Evolutionary conservation across 2,329 filamentous ascomycete species (phyloP), one percentile per base, ranked within the genome.

Genomic region (Beauveria sp.): DNA sequence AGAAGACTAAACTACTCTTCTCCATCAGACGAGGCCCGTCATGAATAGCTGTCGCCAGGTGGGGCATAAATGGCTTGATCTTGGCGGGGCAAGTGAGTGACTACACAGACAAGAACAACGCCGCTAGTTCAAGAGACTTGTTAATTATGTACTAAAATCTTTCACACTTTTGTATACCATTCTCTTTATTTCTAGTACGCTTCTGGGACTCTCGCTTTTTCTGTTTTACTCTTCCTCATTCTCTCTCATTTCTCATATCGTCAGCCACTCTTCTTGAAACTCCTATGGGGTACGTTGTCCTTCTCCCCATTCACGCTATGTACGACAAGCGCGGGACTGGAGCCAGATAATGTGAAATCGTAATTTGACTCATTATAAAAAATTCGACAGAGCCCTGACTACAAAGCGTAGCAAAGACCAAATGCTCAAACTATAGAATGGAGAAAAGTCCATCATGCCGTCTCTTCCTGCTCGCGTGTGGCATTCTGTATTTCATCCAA

Each of bases 401-500:
- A 46, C 40, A 46, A 46, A 60, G n/a, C 7, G 40, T 14, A 38
- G 49, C 42, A n/a, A 14, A 40, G 14, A 48, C 58, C 50, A 53
- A n/a, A 60, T 53, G 58, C 49, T 60, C 28, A 54, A 60, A 54
- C 49, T 60, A 60, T 52, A 38, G 48, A 48, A 52, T 28, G 22
- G 28, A 46, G 14, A 56, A 42, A 55, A 28, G 20, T 26, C 28
- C 50, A 46, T 46, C 28, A 60, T 53, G 58, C 58, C 42, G 26
- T 54, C n/a, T 53, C 42, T 40, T 54, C 28, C 53, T 46, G 58
- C 40, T 60, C 28, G 26, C 20, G 50, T 48, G 8, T 54, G 58
- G 58, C 58, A 60, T 50, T 54, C 58, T 60, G 58, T 53, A 54
- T 46, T 46, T 54, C 58, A 60, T 60, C 57, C 57, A 60, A 60